These are phyloP conservation scores for Pelargonium citronellum DNA, from an alignment of 441 rosid genomes.

Conservation along the genomic window DNA sequence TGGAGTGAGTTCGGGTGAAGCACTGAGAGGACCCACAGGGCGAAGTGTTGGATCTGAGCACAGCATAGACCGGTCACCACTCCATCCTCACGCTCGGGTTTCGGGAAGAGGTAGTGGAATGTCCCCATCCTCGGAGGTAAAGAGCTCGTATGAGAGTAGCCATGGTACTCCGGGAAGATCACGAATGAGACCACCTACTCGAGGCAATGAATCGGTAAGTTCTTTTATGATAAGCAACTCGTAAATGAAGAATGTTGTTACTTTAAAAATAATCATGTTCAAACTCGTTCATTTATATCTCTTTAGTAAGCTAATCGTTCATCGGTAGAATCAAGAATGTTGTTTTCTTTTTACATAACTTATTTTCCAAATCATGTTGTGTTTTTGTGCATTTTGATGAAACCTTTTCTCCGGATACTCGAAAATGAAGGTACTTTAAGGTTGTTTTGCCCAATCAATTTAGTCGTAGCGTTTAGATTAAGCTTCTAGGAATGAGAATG, in stretches of 20 bases:
- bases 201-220: neutral
- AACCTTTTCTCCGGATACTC: too few species aligned
- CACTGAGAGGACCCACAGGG: neutral
- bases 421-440: too few species aligned
- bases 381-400: too few species aligned
- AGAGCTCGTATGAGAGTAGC: neutral
- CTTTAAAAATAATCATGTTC: too few species aligned
- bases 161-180: conserved; percentile 2
- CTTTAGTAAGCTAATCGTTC: too few species aligned
- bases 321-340: too few species aligned
- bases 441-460: too few species aligned
- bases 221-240: neutral
- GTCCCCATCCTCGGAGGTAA: neutral
- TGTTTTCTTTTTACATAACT: too few species aligned
- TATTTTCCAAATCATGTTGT: neutral
- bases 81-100: neutral
- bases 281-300: too few species aligned
- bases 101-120: neutral
- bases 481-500: too few species aligned
- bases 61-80: neutral
- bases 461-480: too few species aligned
- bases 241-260: too few species aligned
- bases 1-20: neutral
- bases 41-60: neutral
- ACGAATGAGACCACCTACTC: neutral